These are phyloP conservation scores for Cantharellus cinnabarinus DNA, from an alignment of 768 basidiomycete genomes.

Conservation along the genomic window DNA sequence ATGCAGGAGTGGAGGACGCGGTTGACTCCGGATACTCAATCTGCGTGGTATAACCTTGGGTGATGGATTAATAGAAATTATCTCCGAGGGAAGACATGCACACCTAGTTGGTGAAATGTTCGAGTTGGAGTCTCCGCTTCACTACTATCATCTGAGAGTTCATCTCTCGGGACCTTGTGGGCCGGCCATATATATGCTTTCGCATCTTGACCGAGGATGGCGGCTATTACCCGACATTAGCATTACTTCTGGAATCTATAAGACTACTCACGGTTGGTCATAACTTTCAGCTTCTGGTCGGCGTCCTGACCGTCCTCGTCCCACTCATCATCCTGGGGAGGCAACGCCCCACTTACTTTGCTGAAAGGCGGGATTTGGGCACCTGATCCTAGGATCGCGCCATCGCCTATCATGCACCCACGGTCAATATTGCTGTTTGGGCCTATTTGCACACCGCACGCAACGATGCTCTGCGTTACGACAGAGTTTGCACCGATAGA, in stretches of 20 bases:
- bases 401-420: slow-evolving; percentile 69
- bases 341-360: slow-evolving; percentile 37
- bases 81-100: background rate
- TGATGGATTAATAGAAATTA: background rate
- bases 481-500: slow-evolving; percentile 46
- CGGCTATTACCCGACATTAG: background rate
- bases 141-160: background rate
- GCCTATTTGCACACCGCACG: slow-evolving; percentile 49
- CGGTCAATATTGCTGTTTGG: slow-evolving; percentile 43
- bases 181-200: background rate
- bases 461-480: slow-evolving; percentile 67
- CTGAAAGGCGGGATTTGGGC: slow-evolving; percentile 49
- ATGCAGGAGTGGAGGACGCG: background rate
- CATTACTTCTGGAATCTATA: background rate
- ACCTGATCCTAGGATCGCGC: slow-evolving; percentile 56
- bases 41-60: background rate
- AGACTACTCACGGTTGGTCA: background rate
- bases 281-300: background rate
- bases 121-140: slow-evolving; percentile 2
- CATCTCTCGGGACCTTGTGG: background rate
- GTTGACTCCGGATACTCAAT: background rate
- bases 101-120: background rate
- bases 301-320: slow-evolving; percentile 11
- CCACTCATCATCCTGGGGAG: slow-evolving; percentile 16
- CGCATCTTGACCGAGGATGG: background rate